These are phyloP conservation scores for Aspergillus hortae DNA, from an alignment of 2,329 filamentous ascomycete genomes.

Conservation along the genomic window DNA sequence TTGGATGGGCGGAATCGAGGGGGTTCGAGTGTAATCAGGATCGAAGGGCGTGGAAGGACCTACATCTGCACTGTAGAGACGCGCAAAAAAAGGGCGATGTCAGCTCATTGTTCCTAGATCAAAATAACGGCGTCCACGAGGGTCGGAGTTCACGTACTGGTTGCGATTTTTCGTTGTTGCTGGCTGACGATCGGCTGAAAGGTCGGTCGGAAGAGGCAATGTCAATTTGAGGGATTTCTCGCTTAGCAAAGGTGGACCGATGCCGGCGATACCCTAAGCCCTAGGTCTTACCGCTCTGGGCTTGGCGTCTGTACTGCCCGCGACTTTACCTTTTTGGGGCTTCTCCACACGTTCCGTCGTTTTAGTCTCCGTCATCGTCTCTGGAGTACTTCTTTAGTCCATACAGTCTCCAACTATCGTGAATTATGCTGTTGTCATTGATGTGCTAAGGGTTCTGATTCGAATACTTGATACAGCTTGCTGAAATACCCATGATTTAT, in stretches of 20 bases:
- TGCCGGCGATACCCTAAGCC: conserved; percentile 36
- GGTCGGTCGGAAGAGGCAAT: conserved; percentile 34
- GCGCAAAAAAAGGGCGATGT: conserved; percentile 38
- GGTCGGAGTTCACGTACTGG: conserved; percentile 38
- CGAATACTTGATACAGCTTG: neutral
- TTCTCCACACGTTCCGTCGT: conserved; percentile 12
- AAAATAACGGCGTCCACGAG: conserved; percentile 9
- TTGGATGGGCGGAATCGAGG: conserved; percentile 3
- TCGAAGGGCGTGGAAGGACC: conserved; percentile 41
- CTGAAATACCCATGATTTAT: neutral
- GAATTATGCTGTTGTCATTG: neutral
- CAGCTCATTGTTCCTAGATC: conserved; percentile 38
- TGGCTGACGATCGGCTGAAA: conserved; percentile 39
- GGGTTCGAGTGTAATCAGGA: conserved; percentile 17
- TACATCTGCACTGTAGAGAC: conserved; percentile 79
- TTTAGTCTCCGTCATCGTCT: neutral
- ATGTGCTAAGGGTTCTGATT: too few relatives aligned
- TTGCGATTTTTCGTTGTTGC: conserved; percentile 45
- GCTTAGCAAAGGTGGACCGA: conserved; percentile 40
- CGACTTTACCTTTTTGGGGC: conserved; percentile 9
- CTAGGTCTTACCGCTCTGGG: conserved; percentile 24
- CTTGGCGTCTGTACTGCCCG: conserved; percentile 3
- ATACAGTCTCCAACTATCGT: neutral
- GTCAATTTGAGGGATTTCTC: conserved; percentile 40
- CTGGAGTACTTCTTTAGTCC: too few relatives aligned